Conservation (phyloP, 495 filamentous ascomycete species). For the Xanthoparmelia taractica region DNA sequence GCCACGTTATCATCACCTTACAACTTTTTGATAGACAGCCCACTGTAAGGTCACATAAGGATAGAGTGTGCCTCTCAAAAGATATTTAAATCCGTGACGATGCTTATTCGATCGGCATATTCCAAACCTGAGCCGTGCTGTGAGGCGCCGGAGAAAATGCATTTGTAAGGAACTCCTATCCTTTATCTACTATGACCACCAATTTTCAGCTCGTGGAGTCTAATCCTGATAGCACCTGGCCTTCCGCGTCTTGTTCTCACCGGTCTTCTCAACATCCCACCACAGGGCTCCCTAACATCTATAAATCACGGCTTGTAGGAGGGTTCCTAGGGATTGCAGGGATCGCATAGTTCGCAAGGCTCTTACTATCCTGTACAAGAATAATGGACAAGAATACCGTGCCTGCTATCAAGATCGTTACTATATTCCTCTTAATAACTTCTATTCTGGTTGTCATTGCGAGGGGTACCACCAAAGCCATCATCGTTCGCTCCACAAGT, state of each 20-base stretch:
- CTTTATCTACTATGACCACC: background rate
- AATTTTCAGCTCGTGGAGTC: background rate
- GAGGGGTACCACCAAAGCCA: conserved; percentile 3
- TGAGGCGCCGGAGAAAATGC: background rate
- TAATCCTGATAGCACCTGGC: background rate
- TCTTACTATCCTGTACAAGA: background rate
- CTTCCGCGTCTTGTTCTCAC: background rate
- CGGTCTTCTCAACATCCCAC: background rate
- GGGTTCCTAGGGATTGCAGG: background rate
- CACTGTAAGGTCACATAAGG: no score
- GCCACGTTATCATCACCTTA: background rate
- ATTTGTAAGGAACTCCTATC: background rate
- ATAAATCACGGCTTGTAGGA: background rate
- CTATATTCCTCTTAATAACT: conserved; percentile 1
- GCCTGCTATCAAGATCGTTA: conserved; percentile 3
- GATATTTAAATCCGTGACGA: background rate
- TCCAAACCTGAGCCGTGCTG: background rate
- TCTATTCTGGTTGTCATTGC: background rate
- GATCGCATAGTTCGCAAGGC: background rate
- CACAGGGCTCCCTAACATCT: background rate
- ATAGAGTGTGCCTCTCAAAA: background rate
- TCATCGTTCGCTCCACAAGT: conserved; percentile 7
- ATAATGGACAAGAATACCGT: background rate
- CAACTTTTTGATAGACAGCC: no score
- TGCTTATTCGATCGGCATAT: background rate